Evolutionary conservation across 768 basidiomycete genomes (phyloP).

Genomic region (Termitomyces sp.): DNA sequence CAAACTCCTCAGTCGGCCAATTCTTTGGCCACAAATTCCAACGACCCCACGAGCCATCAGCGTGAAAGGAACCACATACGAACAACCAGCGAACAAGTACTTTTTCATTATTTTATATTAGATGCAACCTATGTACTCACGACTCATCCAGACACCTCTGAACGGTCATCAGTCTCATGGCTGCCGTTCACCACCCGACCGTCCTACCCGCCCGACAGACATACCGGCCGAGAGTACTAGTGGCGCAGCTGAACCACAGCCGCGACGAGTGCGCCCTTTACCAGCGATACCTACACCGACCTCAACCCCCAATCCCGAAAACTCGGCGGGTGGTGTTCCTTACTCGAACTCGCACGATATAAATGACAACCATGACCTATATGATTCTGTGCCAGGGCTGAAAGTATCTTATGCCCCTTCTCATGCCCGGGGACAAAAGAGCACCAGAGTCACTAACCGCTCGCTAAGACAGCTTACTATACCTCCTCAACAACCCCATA

Average conservation of each 20-base stretch:
- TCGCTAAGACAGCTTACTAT: neutral
- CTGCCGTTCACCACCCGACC: conserved; percentile 7
- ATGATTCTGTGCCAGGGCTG: conserved; percentile 3
- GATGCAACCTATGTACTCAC: neutral
- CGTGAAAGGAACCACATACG: conserved; percentile 7
- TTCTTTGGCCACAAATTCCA: neutral
- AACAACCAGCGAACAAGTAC: conserved; percentile 11
- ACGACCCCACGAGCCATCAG: neutral
- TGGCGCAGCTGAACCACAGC: conserved; percentile 9
- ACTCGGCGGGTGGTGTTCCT: conserved; percentile 1
- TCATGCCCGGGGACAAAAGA: neutral
- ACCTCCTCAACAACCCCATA: neutral
- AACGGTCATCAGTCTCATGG: neutral
- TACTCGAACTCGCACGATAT: conserved; percentile 5
- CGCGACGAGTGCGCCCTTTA: conserved; percentile 15
- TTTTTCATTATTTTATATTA: neutral
- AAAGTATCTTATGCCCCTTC: neutral
- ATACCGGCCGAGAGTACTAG: conserved; percentile 2
- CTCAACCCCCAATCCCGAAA: conserved; percentile 3
- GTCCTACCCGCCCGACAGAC: conserved; percentile 5
- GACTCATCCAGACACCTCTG: neutral
- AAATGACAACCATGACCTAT: conserved; percentile 12
- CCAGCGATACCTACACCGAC: conserved; percentile 17
- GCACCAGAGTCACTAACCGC: neutral
- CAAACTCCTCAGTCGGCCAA: conserved; percentile 3